Evolutionary conservation across 331 rosid species (phyloP), one percentile per base, ranked within the genome.

Genomic region (Pyracantha coccinea): DNA sequence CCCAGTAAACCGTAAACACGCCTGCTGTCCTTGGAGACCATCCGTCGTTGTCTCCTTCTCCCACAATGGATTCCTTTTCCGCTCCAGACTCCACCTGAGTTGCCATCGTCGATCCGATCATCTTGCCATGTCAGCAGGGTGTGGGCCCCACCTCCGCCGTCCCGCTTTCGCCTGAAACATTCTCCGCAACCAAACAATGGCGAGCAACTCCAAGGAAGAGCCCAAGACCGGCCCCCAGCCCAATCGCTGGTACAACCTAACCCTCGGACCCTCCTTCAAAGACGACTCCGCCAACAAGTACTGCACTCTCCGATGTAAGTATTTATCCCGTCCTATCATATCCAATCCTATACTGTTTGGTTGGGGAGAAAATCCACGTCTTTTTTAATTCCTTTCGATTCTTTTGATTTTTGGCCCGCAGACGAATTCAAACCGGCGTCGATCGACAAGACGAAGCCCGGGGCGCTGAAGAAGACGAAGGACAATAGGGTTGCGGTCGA

Each of bases 391-490:
- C 35, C 12, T 8, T 52, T 35, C 44, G 44, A 35, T 35, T 9
- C 44, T 35, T 68, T 60, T 3, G 31, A 31, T 21, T 38, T 78
- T 62, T 50, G 80, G 24, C 60, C 71, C 85, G 72, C 69, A 93
- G 98, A 89, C 81, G 98, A 93, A 77, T 93, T 93, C 70, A 93
- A 93, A 54, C 98, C 98, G 20, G 98, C 98, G 44, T 93, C 98
- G 29, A 92, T 93, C 23, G 98, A 93, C 73, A 93, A 91, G 85
- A 80, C 83, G 50, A 90, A 90, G 82, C 64, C 87, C 10, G 98
- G 96, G 76, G 82, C 82, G 66, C 80, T 92, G 38, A 86, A 85
- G 75, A 92, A 92, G 88, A 88, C 94, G 17, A 93, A 91, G 86
- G 98, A 91, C 72, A 91, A 91, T 73, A 79, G 98, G 81, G 90